Base-by-base conservation (phyloP, 169 alveolate genomes). In the Plasmodium cynomolgi region DNA sequence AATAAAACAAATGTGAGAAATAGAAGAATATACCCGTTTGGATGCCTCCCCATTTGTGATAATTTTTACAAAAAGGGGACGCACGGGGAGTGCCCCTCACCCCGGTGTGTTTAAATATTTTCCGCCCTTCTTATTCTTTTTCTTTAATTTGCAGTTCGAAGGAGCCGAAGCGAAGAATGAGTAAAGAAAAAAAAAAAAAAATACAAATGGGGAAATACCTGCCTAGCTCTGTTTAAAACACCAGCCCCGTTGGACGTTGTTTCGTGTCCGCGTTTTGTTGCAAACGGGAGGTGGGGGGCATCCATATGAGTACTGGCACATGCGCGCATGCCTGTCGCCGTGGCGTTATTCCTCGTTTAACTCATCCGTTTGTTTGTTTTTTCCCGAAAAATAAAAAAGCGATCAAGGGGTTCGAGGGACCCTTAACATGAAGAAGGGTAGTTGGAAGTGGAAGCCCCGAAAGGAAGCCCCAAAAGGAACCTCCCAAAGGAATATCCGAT, bases 351-450 rank as follows among this genome's bases (percentile, higher is more conserved):
- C 39, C 37, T 29, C 37, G 0, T 20, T 68, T 68, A 29, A 68
- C 39, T 34, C 77, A 68, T n/a, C 47, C 33, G 20, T 33, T 82
- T 58, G 8, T 47, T 81, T 47, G 7, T 39, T 47, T 91, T 37
- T 86, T 50, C n/a, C 41, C n/a, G 37, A 23, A 20, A 29, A 62
- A 81, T 71, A 84, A 72, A 47, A 54, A 71, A 91, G 95, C 56
- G 29, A 44, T 83, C 56, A 91, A 26, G 77, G 92, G 92, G 47
- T 91, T 58, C 79, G 95, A 91, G 58, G 95, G 95, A 47, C 92
- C 95, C 44, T 54, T 91, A 47, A 39, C 23, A 47, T 91, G 81
- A 91, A 33, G 23, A 81, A 54, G 58, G 33, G 56, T 5, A 9
- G 23, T 75, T 20, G 44, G 44, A 75, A 39, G 83, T 13, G 62